A percentile compares a stretch with the other conserved stretches of the same genome.
Conservation (phyloP, 2,329 filamentous ascomycete species). For the Cladosporium sphaerospermum region DNA sequence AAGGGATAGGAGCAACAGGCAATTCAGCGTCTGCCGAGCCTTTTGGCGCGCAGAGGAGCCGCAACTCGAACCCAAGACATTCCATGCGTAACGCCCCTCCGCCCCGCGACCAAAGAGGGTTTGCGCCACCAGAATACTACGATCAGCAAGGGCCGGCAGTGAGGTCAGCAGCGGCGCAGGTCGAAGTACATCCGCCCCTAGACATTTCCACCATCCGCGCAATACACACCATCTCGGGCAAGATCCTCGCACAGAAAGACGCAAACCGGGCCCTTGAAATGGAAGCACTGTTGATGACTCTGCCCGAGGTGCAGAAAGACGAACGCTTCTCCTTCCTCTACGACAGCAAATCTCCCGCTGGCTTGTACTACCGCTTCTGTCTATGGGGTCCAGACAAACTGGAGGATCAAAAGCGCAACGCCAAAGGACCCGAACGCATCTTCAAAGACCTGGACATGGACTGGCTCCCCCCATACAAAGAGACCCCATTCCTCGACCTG, state of each 20-base stretch:
- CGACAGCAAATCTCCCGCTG: slow-evolving; percentile 71
- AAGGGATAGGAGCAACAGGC: not conserved
- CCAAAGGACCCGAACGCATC: slow-evolving; percentile 24
- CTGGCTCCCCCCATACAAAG: slow-evolving; percentile 70
- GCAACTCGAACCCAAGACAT: slow-evolving; percentile 22
- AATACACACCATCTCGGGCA: slow-evolving; percentile 83
- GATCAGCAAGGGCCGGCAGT: slow-evolving; percentile 54
- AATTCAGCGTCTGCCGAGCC: slow-evolving; percentile 18
- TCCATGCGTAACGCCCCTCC: slow-evolving; percentile 40
- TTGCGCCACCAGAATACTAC: slow-evolving; percentile 73
- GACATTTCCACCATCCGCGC: slow-evolving; percentile 73
- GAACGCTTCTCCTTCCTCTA: slow-evolving; percentile 94
- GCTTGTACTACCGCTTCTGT: slow-evolving; percentile 88
- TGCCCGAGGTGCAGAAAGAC: slow-evolving; percentile 73
- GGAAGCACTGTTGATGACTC: slow-evolving; percentile 85
- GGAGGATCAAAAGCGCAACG: slow-evolving; percentile 40
- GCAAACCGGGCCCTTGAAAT: slow-evolving; percentile 63
- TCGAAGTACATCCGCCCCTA: slow-evolving; percentile 59
- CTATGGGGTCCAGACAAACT: slow-evolving; percentile 57
- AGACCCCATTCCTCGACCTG: slow-evolving; percentile 54
- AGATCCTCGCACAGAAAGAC: slow-evolving; percentile 58
- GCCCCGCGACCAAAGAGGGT: slow-evolving; percentile 51
- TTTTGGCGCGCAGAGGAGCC: slow-evolving; percentile 26
- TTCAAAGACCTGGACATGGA: slow-evolving; percentile 70
- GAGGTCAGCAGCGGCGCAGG: slow-evolving; percentile 27